Conservation (phyloP, 108 stramenopile species). For the Nannochloropsis oceanica region DNA sequence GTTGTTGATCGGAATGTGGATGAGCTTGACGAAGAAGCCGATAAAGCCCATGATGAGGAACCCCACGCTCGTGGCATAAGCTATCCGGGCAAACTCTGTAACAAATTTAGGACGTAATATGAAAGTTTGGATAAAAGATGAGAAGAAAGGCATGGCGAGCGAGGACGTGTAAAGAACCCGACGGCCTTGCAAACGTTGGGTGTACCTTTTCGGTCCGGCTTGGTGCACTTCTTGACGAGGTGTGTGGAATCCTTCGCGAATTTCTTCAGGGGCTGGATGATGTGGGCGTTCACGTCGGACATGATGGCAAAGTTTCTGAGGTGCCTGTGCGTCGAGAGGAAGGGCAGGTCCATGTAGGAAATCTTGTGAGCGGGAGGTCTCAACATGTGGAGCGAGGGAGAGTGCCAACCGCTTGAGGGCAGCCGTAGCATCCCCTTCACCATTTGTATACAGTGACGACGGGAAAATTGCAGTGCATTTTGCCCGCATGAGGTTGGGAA, state of each 20-base stretch:
- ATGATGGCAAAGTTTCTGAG: constrained; percentile 15
- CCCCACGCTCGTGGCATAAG: constrained; percentile 79
- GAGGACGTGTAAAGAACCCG: background rate
- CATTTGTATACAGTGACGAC: no score
- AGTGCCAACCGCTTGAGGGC: no score
- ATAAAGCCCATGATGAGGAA: constrained; percentile 99
- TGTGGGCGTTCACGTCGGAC: constrained; percentile 46
- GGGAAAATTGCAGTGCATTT: no score
- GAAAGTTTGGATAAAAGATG: background rate
- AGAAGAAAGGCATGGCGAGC: background rate
- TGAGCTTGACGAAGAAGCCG: constrained; percentile 98
- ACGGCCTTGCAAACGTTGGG: background rate
- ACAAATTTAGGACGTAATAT: background rate
- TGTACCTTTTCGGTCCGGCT: constrained; percentile 77
- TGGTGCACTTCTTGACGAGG: constrained; percentile 96
- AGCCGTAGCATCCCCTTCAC: no score
- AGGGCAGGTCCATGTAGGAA: no score
- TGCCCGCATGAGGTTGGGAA: no score
- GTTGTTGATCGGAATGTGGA: constrained; percentile 99
- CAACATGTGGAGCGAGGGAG: no score
- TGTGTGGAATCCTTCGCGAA: constrained; percentile 94
- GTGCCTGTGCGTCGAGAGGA: background rate
- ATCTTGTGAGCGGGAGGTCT: no score
- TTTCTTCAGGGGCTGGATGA: constrained; percentile 83
- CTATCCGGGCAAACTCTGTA: constrained; percentile 76